Evolutionary conservation across 1,284 basidiomycete genomes (phyloP).

Genomic region (Microstroma glucosiphilum): DNA sequence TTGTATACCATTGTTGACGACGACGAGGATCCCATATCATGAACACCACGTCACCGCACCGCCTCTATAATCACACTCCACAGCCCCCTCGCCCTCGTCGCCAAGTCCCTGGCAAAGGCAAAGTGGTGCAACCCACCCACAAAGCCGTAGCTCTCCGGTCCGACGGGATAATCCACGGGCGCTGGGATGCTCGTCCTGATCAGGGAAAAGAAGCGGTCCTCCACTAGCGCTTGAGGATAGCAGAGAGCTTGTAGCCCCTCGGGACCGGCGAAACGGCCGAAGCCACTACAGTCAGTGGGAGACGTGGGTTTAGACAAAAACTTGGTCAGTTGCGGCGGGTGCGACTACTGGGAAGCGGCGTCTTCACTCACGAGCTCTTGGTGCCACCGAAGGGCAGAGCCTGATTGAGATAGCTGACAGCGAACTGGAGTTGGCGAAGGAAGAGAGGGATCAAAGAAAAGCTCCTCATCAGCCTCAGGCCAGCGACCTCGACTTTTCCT

Average conservation of each 20-base stretch:
- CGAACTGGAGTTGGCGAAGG: slow-evolving; percentile 55
- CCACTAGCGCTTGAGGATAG: slow-evolving; percentile 76
- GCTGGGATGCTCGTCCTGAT: slow-evolving; percentile 77
- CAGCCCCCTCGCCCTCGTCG: background rate
- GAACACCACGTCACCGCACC: background rate
- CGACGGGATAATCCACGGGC: slow-evolving; percentile 49
- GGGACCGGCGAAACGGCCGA: slow-evolving; percentile 58
- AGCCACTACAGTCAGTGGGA: slow-evolving; percentile 22
- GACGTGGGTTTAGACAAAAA: slow-evolving; percentile 53
- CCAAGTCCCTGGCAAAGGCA: background rate
- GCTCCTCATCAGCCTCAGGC: slow-evolving; percentile 4
- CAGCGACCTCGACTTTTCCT: background rate
- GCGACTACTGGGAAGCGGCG: background rate
- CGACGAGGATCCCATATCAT: too few relatives aligned
- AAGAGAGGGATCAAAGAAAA: too few relatives aligned
- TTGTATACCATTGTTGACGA: too few relatives aligned
- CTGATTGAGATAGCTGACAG: slow-evolving; percentile 82
- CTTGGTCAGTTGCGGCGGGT: background rate
- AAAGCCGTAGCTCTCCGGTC: slow-evolving; percentile 11
- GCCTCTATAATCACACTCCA: slow-evolving; percentile 1
- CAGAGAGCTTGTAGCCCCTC: slow-evolving; percentile 84
- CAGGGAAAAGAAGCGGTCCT: slow-evolving; percentile 73
- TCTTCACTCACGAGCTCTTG: slow-evolving; percentile 56
- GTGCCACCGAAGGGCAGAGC: slow-evolving; percentile 87
- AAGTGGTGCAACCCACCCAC: slow-evolving; percentile 3